Percentiles rank a stretch among this genome's conserved stretches.
These are phyloP conservation scores for Scenedesmus sp. DNA, from an alignment of 163 green algal species.

Conservation along the genomic window DNA sequence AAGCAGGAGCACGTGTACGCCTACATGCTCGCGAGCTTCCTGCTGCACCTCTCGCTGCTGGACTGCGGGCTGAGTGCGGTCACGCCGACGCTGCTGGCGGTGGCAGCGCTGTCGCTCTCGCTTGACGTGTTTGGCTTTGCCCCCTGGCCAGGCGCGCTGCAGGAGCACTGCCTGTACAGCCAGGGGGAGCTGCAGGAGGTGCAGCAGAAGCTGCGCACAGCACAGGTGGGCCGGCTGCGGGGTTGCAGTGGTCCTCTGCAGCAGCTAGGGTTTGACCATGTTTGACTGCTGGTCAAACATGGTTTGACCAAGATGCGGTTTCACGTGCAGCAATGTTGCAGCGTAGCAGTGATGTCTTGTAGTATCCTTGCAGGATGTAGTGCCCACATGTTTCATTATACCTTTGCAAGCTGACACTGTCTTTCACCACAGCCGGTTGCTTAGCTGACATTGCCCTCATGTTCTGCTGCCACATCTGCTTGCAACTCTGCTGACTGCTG, in stretches of 20 bases:
- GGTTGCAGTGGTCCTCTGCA: not conserved
- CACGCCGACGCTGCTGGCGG: constrained; percentile 38
- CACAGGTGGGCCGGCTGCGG: constrained; percentile 9
- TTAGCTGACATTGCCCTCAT: not conserved
- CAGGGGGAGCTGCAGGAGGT: constrained; percentile 31
- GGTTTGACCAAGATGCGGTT: not conserved
- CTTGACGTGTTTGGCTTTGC: constrained; percentile 41
- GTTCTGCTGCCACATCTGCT: not conserved
- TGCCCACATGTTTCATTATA: not conserved
- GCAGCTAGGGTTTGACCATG: not conserved
- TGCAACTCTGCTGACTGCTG: not conserved
- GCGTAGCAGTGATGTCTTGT: not conserved
- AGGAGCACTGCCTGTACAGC: constrained; percentile 30
- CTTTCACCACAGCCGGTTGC: not conserved
- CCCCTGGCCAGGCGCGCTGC: constrained; percentile 9
- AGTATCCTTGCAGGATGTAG: not conserved
- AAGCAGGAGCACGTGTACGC: constrained; percentile 49
- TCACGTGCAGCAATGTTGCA: not conserved
- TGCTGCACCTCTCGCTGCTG: constrained; percentile 50
- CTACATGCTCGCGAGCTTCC: constrained; percentile 50
- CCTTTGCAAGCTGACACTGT: no score
- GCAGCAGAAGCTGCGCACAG: constrained; percentile 15
- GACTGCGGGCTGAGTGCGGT: constrained; percentile 16
- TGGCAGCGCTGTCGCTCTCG: constrained; percentile 29
- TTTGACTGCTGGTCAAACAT: not conserved